Evolutionary conservation across 2,329 filamentous ascomycete species (phyloP).

Genomic region (Dichotomopilus funicola): DNA sequence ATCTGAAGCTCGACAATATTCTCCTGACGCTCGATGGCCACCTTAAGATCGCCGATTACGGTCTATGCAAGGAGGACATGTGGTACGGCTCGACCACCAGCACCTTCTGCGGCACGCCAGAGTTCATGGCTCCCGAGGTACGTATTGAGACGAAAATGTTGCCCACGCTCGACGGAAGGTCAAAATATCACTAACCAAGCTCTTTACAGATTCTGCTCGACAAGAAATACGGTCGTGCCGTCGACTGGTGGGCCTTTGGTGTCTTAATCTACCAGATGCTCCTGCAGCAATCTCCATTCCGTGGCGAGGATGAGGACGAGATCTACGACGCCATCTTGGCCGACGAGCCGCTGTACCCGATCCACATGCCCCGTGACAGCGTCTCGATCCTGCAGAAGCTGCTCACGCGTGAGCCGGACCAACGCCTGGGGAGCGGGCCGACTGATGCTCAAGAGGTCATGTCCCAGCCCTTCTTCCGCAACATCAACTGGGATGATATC

Average conservation of each 20-base stretch:
- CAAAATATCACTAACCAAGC: conserved; percentile 33
- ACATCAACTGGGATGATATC: conserved; percentile 98
- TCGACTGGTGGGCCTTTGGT: conserved; percentile 99
- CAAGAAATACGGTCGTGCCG: conserved; percentile 95
- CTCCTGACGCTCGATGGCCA: conserved; percentile 90
- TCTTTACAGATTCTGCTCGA: conserved; percentile 74
- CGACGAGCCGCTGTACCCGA: conserved; percentile 94
- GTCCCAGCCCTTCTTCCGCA: conserved; percentile 96
- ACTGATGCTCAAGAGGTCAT: conserved; percentile 98
- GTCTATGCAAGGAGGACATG: conserved; percentile 99
- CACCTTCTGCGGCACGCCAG: conserved; percentile 98
- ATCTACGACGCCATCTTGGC: conserved; percentile 98
- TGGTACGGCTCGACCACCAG: conserved; percentile 96
- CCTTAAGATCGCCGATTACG: conserved; percentile 98
- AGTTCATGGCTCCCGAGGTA: conserved; percentile 99
- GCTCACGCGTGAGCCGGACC: conserved; percentile 87
- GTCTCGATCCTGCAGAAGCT: conserved; percentile 97
- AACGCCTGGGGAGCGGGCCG: conserved; percentile 85
- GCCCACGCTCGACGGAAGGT: not conserved
- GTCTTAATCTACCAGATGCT: conserved; percentile 99
- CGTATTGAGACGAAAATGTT: conserved; percentile 20
- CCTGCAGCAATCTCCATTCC: conserved; percentile 95
- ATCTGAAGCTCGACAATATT: conserved; percentile 90
- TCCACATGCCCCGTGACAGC: conserved; percentile 96
- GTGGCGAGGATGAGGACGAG: conserved; percentile 97